These are phyloP conservation scores for Cyberlindnera petersonii DNA, from an alignment of 805 yeast genomes.

Conservation along the genomic window DNA sequence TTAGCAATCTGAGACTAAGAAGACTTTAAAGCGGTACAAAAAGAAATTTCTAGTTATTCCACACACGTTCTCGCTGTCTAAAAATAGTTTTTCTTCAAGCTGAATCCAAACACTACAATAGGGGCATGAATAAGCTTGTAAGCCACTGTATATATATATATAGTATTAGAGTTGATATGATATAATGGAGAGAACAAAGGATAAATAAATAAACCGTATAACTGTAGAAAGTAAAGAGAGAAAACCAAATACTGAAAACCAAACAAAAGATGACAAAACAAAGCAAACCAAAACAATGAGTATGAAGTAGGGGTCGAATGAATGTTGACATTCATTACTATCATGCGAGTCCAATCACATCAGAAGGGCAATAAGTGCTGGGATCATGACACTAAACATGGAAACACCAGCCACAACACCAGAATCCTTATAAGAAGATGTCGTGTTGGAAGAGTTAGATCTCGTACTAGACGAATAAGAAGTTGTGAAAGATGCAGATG, in stretches of 20 bases:
- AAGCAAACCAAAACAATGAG: not conserved
- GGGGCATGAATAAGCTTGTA: too few species aligned
- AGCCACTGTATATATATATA: too few species aligned
- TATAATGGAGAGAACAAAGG: too few species aligned
- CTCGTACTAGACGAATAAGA: conserved; percentile 7
- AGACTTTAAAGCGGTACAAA: too few species aligned
- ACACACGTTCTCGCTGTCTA: too few species aligned
- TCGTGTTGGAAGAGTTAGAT: conserved; percentile 6
- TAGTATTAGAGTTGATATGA: too few species aligned
- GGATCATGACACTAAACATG: conserved; percentile 4
- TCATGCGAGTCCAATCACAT: not conserved
- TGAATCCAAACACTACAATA: too few species aligned
- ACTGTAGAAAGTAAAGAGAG: not conserved
- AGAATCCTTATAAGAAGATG: conserved; percentile 8
- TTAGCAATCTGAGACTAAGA: too few species aligned
- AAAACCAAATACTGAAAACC: not conserved
- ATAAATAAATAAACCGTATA: too few species aligned
- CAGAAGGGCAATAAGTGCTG: conserved; percentile 9
- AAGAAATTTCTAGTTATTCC: too few species aligned
- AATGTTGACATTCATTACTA: too few species aligned
- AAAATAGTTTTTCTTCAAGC: too few species aligned
- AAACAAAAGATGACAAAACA: not conserved
- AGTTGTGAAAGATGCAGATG: conserved; percentile 2
- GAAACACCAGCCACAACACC: conserved; percentile 10
- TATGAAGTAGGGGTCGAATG: not conserved